Evolutionary conservation across 2,329 filamentous ascomycete species (phyloP).

Genomic region (Hymenotorrendiella dingleyae): DNA sequence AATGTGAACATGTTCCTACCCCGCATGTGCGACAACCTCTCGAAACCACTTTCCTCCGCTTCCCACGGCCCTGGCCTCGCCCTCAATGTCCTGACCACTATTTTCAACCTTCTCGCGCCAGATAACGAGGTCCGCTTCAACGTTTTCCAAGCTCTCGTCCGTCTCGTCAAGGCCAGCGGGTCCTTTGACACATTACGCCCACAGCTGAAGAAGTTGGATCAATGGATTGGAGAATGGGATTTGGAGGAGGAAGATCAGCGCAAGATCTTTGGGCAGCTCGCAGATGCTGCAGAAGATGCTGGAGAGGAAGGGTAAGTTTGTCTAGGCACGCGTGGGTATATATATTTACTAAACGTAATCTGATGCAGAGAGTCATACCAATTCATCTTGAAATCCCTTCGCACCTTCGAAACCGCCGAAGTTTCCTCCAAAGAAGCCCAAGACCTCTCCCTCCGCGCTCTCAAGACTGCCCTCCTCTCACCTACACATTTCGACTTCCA

Average conservation of each 20-base stretch:
- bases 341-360: neutral
- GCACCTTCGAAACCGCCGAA: constrained; percentile 53
- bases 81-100: constrained; percentile 83
- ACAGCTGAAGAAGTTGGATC: constrained; percentile 75
- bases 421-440: constrained; percentile 54
- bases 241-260: constrained; percentile 76
- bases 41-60: constrained; percentile 78
- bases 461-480: constrained; percentile 61
- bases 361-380: constrained; percentile 54
- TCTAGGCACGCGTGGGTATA: neutral
- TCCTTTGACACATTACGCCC: constrained; percentile 80
- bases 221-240: constrained; percentile 80
- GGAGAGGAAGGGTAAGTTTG: constrained; percentile 66
- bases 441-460: constrained; percentile 57
- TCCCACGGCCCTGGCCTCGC: constrained; percentile 79
- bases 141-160: constrained; percentile 83
- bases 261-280: constrained; percentile 76
- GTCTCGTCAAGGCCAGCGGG: constrained; percentile 67
- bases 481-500: constrained; percentile 68
- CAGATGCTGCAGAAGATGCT: constrained; percentile 71
- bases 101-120: constrained; percentile 87
- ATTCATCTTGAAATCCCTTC: constrained; percentile 58
- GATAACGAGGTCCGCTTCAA: constrained; percentile 78
- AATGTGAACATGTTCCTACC: constrained; percentile 83
- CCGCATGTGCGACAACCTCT: constrained; percentile 82